phyloP scores from a whole-genome alignment of 768 basidiomycete species.

The Lactarius tabidus region DNA sequence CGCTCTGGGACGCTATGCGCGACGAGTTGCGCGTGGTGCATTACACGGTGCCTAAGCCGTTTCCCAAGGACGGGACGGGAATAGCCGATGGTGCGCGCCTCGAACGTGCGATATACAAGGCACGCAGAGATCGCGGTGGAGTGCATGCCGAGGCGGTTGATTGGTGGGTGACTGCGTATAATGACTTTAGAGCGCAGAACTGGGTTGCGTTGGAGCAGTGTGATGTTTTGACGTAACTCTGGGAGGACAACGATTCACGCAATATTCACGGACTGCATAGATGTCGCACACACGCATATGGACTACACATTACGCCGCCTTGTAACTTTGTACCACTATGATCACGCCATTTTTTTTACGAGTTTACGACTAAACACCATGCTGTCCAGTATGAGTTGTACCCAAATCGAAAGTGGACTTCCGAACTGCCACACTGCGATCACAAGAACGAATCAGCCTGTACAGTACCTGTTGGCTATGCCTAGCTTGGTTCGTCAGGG shows the following conservation, averaged over 20 bases:
- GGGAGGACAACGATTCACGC: neutral
- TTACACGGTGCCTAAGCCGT: conserved; percentile 34
- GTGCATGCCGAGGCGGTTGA: conserved; percentile 27
- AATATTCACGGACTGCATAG: neutral
- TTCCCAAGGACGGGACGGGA: conserved; percentile 27
- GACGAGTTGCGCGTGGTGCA: conserved; percentile 34
- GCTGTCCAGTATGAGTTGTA: too few relatives aligned
- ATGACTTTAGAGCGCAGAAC: conserved; percentile 26
- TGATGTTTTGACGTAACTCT: neutral
- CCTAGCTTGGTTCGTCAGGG: neutral
- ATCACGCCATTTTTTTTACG: neutral
- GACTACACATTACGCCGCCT: neutral
- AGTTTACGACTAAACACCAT: neutral
- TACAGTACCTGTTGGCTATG: neutral
- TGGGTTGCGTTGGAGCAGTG: conserved; percentile 2
- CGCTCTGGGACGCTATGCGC: conserved; percentile 33
- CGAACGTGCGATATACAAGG: conserved; percentile 25
- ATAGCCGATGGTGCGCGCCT: conserved; percentile 27
- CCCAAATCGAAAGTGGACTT: too few relatives aligned
- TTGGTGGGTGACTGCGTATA: conserved; percentile 30
- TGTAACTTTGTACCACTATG: neutral
- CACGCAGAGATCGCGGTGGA: conserved; percentile 17
- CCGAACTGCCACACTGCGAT: too few relatives aligned
- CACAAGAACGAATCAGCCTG: neutral
- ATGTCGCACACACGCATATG: neutral